Conservation (phyloP, 1,284 basidiomycete species). For the Apiotrichum sp. region DNA sequence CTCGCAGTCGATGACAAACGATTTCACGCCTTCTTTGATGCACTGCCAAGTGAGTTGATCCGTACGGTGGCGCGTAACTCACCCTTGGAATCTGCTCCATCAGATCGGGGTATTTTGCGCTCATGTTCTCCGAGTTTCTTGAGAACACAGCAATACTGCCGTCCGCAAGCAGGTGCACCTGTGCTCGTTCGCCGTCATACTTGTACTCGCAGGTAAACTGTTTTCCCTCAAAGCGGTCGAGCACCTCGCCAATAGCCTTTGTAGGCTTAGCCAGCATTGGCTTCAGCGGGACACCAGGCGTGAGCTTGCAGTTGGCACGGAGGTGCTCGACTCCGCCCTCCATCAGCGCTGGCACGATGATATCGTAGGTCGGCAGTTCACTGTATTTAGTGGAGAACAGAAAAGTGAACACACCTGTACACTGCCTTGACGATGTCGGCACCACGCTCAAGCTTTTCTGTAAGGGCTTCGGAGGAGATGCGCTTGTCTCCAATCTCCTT, state of each 20-base stretch:
- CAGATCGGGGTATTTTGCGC: conserved; percentile 96
- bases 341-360: conserved; percentile 87
- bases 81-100: conserved; percentile 86
- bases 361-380: conserved; percentile 88
- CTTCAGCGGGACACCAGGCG: conserved; percentile 87
- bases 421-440: conserved; percentile 78
- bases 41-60: conserved; percentile 53
- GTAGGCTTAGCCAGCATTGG: conserved; percentile 99
- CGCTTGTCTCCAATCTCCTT: conserved; percentile 72
- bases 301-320: conserved; percentile 74
- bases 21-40: conserved; percentile 66
- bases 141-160: conserved; percentile 85
- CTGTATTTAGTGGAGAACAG: conserved; percentile 48
- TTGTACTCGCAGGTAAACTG: conserved; percentile 99
- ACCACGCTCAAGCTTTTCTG: conserved; percentile 70
- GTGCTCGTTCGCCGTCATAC: conserved; percentile 97
- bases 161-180: conserved; percentile 76
- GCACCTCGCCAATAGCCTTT: conserved; percentile 96
- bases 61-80: conserved; percentile 25
- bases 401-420: conserved; percentile 60
- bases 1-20: conserved; percentile 79
- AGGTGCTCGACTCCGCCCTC: conserved; percentile 69
- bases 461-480: conserved; percentile 67
- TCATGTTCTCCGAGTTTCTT: conserved; percentile 98
- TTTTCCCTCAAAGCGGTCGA: conserved; percentile 94